These are phyloP conservation scores for Naegleria lovaniensis DNA, from an alignment of 208 protist genomes.

Conservation along the genomic window DNA sequence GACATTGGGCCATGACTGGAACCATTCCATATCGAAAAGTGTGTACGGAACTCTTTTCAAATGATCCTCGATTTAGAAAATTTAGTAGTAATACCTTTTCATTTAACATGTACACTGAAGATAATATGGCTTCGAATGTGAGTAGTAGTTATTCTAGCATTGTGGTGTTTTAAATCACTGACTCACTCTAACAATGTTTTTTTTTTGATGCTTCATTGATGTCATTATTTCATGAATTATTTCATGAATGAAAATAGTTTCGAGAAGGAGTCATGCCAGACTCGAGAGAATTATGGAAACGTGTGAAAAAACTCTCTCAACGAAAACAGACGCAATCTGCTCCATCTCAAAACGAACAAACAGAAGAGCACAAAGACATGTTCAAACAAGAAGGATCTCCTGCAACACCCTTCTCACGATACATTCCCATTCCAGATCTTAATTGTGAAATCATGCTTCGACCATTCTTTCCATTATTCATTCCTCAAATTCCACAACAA, in stretches of 20 bases:
- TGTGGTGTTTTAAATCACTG: too few relatives aligned
- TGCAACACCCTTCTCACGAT: not conserved
- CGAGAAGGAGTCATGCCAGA: not conserved
- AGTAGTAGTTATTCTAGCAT: not conserved
- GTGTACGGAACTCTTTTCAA: not conserved
- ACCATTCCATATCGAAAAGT: not conserved
- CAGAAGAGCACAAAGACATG: too few relatives aligned
- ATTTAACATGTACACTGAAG: not conserved
- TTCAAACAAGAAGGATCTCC: too few relatives aligned
- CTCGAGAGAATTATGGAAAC: not conserved
- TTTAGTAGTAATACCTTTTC: not conserved
- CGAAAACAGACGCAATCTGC: not conserved
- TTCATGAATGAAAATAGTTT: not conserved
- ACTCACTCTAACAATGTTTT: too few relatives aligned
- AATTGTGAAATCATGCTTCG: not conserved
- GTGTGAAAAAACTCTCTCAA: not conserved
- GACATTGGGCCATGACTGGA: not conserved
- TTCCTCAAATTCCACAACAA: not conserved
- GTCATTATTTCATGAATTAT: too few relatives aligned
- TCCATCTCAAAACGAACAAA: not conserved
- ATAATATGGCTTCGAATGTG: not conserved
- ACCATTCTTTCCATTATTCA: not conserved
- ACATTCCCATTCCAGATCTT: not conserved
- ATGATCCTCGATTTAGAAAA: not conserved
- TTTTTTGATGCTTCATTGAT: not conserved